These are phyloP conservation scores for Blastomyces gilchristii DNA, from an alignment of 2,329 filamentous ascomycete species.

Conservation along the genomic window DNA sequence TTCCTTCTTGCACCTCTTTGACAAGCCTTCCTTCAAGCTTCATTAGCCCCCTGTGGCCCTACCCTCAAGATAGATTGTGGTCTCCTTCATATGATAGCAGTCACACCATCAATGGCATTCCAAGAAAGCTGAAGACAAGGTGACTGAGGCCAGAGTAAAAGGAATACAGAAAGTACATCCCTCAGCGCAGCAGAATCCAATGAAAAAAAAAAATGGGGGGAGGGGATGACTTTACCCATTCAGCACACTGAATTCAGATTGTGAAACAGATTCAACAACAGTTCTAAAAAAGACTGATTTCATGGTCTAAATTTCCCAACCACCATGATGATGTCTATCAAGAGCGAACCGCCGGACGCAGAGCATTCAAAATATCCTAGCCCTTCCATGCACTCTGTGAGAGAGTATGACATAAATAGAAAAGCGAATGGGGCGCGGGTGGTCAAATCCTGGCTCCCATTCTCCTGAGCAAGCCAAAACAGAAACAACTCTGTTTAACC, in stretches of 20 bases:
- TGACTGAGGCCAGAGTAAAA: not conserved
- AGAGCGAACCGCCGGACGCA: not conserved
- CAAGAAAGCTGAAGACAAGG: not conserved
- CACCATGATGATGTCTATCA: not conserved
- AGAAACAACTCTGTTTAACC: too few relatives aligned
- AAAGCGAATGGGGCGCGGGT: not conserved
- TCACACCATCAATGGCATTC: not conserved
- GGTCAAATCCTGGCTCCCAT: not conserved
- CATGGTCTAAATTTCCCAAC: too few relatives aligned
- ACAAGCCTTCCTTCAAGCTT: not conserved
- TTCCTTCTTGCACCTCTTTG: not conserved
- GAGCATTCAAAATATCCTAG: not conserved
- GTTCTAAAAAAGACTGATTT: not conserved
- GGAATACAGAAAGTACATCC: not conserved
- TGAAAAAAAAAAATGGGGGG: not conserved
- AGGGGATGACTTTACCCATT: not conserved
- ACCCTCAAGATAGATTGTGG: not conserved
- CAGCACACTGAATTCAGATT: not conserved
- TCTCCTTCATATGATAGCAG: not conserved
- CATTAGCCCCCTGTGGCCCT: not conserved
- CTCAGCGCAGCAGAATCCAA: not conserved
- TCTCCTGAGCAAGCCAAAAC: too few relatives aligned
- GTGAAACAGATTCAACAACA: not conserved
- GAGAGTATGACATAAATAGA: not conserved
- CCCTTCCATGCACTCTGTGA: not conserved